phyloP scores from a whole-genome alignment of 2,329 filamentous ascomycete species.

The Paramyrothecium sp. region DNA sequence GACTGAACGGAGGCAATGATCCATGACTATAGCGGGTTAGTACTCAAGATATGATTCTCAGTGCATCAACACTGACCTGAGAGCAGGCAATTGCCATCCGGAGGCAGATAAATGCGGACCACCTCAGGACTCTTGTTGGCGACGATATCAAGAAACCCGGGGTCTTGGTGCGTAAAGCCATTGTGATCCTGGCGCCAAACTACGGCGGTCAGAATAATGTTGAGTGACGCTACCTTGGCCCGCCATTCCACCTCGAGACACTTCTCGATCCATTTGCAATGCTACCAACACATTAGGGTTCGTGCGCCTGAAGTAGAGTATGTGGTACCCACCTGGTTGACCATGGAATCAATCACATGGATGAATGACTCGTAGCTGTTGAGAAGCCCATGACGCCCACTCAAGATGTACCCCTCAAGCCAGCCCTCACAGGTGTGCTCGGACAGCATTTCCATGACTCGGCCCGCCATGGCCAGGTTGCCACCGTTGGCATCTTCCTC shows the following conservation, averaged over 20 bases:
- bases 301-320: neutral
- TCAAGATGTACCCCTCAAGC: slow-evolving; percentile 77
- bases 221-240: slow-evolving; percentile 69
- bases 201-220: slow-evolving; percentile 75
- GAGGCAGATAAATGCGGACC: slow-evolving; percentile 77
- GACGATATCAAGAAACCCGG: slow-evolving; percentile 76
- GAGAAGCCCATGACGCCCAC: slow-evolving; percentile 71
- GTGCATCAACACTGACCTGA: slow-evolving; percentile 49
- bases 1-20: slow-evolving; percentile 69
- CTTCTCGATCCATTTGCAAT: slow-evolving; percentile 85
- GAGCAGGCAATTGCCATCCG: slow-evolving; percentile 75
- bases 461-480: slow-evolving; percentile 65
- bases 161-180: slow-evolving; percentile 79
- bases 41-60: neutral
- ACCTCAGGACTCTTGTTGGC: slow-evolving; percentile 79
- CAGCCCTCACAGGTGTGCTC: slow-evolving; percentile 80
- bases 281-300: slow-evolving; percentile 32
- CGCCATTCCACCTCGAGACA: slow-evolving; percentile 76
- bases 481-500: slow-evolving; percentile 74
- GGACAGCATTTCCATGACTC: slow-evolving; percentile 85
- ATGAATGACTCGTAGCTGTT: slow-evolving; percentile 85
- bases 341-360: slow-evolving; percentile 82
- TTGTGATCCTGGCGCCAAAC: slow-evolving; percentile 85
- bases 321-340: slow-evolving; percentile 63
- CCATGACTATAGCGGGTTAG: slow-evolving; percentile 49